Conservation (phyloP, 2,329 filamentous ascomycete genomes). For the Talaromyces marneffei region DNA sequence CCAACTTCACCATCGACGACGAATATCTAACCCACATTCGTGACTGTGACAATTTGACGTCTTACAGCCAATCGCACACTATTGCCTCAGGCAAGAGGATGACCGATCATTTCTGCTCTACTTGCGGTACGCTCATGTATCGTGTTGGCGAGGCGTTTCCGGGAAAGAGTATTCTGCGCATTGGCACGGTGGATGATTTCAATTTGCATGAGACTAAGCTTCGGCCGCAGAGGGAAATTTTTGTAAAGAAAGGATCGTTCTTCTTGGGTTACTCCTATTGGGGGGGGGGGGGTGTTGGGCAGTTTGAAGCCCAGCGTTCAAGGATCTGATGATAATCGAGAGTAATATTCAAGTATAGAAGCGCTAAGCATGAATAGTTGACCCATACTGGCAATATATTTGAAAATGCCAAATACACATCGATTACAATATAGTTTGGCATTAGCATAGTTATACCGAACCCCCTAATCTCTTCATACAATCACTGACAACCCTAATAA, state of each 20-base stretch:
- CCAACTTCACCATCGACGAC: slow-evolving; percentile 51
- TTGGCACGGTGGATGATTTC: slow-evolving; percentile 60
- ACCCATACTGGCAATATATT: too few relatives aligned
- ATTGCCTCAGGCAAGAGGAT: slow-evolving; percentile 47
- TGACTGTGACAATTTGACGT: slow-evolving; percentile 47
- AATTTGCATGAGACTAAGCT: slow-evolving; percentile 52
- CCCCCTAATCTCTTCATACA: too few relatives aligned
- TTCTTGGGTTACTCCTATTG: slow-evolving; percentile 6
- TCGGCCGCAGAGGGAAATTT: slow-evolving; percentile 50
- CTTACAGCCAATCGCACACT: slow-evolving; percentile 44
- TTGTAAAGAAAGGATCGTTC: slow-evolving; percentile 48
- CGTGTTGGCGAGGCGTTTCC: slow-evolving; percentile 44
- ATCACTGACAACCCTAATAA: background rate
- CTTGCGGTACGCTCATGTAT: slow-evolving; percentile 59
- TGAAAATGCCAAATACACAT: too few relatives aligned
- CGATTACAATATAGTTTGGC: background rate
- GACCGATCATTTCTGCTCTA: slow-evolving; percentile 57
- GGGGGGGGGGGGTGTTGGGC: background rate
- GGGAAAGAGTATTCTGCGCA: slow-evolving; percentile 45
- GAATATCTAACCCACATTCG: slow-evolving; percentile 45
- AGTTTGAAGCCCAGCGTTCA: background rate
- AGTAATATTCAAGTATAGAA: background rate
- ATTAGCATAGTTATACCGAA: background rate
- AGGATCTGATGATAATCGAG: background rate
- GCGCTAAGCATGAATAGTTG: too few relatives aligned